Percentiles rank a stretch among this genome's conserved stretches.
Conservation (phyloP, 441 rosid genomes). For the Adansonia madagascariensis region DNA sequence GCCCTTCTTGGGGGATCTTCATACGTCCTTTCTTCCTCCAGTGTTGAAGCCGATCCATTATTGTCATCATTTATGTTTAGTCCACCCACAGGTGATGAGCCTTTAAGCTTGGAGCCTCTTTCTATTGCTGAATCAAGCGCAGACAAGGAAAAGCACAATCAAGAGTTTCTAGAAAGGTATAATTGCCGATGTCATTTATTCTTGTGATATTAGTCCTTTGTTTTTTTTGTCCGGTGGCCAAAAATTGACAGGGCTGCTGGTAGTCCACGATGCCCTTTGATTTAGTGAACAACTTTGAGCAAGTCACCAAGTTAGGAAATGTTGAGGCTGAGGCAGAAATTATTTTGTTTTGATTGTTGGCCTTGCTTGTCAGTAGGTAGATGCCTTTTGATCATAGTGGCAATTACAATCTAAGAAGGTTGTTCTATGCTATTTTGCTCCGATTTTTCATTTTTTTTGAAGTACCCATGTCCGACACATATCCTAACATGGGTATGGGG, state of each 20-base stretch:
- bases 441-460: too few species aligned
- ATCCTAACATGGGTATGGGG: too few species aligned
- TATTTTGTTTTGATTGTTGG: background rate
- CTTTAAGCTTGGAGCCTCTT: conserved; percentile 39
- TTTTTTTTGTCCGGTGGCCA: background rate
- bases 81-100: conserved; percentile 45
- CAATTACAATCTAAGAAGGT: background rate
- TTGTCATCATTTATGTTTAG: conserved; percentile 64
- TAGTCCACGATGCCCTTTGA: background rate
- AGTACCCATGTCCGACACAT: too few species aligned
- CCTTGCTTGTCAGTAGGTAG: background rate
- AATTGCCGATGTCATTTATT: background rate
- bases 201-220: background rate
- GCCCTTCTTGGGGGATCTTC: conserved; percentile 69
- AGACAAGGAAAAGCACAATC: conserved; percentile 37
- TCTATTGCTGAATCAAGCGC: conserved; percentile 38
- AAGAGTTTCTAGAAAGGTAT: conserved; percentile 51
- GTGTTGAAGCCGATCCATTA: conserved; percentile 70
- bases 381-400: background rate
- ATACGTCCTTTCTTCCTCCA: conserved; percentile 48
- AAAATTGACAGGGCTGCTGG: background rate
- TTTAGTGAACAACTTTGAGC: background rate
- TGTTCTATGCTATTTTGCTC: too few species aligned
- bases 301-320: background rate
- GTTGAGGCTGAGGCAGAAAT: background rate